Evolutionary conservation across 306 rosid species (phyloP), one percentile per base, ranked within the genome.

Genomic region (Castanea sativa): DNA sequence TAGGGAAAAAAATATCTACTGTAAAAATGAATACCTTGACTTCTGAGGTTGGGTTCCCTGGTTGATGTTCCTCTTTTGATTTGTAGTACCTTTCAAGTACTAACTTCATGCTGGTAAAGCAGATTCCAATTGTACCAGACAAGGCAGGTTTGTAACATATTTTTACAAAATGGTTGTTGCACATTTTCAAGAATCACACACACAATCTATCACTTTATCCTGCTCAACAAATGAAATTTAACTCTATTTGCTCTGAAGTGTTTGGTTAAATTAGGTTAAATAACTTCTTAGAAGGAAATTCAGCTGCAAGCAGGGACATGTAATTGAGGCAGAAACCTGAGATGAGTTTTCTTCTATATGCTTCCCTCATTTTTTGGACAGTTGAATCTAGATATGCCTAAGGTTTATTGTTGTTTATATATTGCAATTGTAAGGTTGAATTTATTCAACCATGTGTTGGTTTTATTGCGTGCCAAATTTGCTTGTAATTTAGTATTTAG

Each of bases 11-110:
- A 65, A 14, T 11, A 2, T 4, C 27, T 5, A 71, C 16, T 14
- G 78, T 65, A 52, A 29, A 55, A 33, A 67, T 57, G 41, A 82
- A 15, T 94, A 94, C 98, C 98, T 94, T 92, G 57, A 88, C 85
- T 84, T 94, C 98, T 45, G 93, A 82, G 80, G 90, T 30, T 14
- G 91, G 80, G 73, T 85, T 81, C 32, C 87, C 89, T 77, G 82
- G 94, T 38, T 78, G 83, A 55, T 84, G 87, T 63, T 88, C 97
- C 81, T 92, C 97, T 76, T 92, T 94, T 19, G 89, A 74, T 81
- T 88, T 92, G 86, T 84, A 88, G 89, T 90, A 91, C 71, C 97
- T 90, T 51, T 92, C 97, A 72, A 87, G 88, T 55, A 90, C 80
- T 27, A 97, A 77, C 71, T 87, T 94, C 92, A 92, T 87, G 86